Evolutionary conservation across 768 basidiomycete genomes (phyloP), one percentile per base, ranked within the genome.

Genomic region (Psilocybe subaeruginosa): DNA sequence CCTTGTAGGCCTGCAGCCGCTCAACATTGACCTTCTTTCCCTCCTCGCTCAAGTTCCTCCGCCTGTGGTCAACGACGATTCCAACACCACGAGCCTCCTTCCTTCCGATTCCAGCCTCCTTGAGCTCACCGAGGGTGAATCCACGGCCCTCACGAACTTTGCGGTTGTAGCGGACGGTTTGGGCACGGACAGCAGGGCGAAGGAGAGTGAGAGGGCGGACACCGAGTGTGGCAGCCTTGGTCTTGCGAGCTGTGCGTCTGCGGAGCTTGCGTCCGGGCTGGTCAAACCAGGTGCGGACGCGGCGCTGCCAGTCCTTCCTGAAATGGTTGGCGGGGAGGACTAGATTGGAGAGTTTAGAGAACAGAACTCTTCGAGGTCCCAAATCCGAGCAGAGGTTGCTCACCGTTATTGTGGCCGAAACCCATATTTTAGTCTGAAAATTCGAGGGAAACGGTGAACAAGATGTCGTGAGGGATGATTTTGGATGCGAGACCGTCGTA

Each of bases 231-330:
- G 94, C 86, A 59, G 95, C 94, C 82, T 97, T 99, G 69, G 82
- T 81, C 78, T 94, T 90, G 79, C 97, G 93, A 47, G 95, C 94
- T 50, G 82, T 88, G 76, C 97, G 92, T 75, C 97, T 86, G 76
- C 93, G 92, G 77, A 95, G 91, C 82, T 99, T 99, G 75, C 93
- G 92, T 52, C 96, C 97, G 59, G 97, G 95, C 81, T 99, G 97
- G 84, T 99, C 92, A 77, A 99, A 99, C 96, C 96, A 95, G 74
- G 94, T 97, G 78, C 90, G 90, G 70, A 97, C 95, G 67, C 91
- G 91, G 73, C 89, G 85, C 79, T 99, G 97, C 96, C 96, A 99
- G 77, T 99, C 96, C 89, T 99, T 99, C 83, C 88, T 93, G 87
- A 95, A 95, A 77, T 97, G 95, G 80, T 95, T 95, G 70, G 78